These are phyloP conservation scores for Pythium dissotocum DNA, from an alignment of 352 stramenopile species.

Conservation along the genomic window DNA sequence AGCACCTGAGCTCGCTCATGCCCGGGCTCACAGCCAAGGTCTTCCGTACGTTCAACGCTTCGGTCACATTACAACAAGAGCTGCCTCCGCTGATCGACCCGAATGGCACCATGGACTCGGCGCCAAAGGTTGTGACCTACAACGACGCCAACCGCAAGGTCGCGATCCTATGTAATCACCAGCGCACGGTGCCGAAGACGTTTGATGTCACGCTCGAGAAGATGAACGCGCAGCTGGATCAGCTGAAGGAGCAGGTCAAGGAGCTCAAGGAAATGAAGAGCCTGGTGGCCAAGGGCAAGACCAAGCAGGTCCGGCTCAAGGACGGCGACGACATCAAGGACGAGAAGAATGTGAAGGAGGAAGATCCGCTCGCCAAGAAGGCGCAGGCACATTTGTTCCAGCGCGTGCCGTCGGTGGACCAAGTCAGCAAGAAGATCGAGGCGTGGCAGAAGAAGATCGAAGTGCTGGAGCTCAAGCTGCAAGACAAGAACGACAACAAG, in stretches of 20 bases:
- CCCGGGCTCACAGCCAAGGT: conserved; percentile 99
- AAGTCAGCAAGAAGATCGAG: conserved; percentile 95
- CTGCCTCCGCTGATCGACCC: conserved; percentile 72
- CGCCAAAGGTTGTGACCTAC: conserved; percentile 97
- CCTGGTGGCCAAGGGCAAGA: conserved; percentile 87
- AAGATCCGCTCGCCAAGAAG: conserved; percentile 89
- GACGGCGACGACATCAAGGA: conserved; percentile 87
- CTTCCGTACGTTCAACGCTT: conserved; percentile 99
- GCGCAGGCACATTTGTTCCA: conserved; percentile 94
- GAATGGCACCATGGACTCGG: conserved; percentile 60
- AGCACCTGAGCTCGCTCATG: conserved; percentile 98
- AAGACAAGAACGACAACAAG: conserved; percentile 99
- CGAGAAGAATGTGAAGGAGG: conserved; percentile 29
- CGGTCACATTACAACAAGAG: conserved; percentile 98
- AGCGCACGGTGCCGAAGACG: conserved; percentile 97
- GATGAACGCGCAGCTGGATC: conserved; percentile 91
- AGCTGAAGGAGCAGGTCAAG: conserved; percentile 94
- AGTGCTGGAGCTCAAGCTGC: conserved; percentile 88
- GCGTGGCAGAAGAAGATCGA: conserved; percentile 95
- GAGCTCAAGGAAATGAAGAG: conserved; percentile 93
- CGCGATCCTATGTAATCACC: conserved; percentile 99
- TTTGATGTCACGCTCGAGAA: conserved; percentile 95
- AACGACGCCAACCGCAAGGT: conserved; percentile 99
- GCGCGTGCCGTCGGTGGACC: conserved; percentile 87
- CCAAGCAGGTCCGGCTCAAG: conserved; percentile 90